These are phyloP conservation scores for Solanum chacoense DNA, from an alignment of 305 asterid species.

Conservation along the genomic window DNA sequence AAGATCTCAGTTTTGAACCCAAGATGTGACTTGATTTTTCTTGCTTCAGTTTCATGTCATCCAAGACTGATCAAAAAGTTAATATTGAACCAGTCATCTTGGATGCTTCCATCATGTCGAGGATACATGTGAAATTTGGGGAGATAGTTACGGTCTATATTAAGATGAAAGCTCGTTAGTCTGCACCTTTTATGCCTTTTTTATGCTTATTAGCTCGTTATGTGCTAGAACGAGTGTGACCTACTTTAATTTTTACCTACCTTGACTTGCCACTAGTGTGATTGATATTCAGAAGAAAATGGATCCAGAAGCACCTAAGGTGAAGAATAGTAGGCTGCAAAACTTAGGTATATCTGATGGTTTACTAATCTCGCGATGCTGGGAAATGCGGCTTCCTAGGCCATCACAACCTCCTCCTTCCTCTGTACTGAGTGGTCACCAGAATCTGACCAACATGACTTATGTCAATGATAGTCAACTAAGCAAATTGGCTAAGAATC, in stretches of 20 bases:
- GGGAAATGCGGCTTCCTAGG: background rate
- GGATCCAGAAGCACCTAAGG: background rate
- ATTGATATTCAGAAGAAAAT: background rate
- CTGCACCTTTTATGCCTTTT: background rate
- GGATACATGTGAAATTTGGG: background rate
- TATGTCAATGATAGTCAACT: background rate
- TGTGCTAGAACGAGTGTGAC: background rate
- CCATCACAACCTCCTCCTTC: background rate
- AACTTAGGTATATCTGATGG: background rate
- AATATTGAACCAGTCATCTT: background rate
- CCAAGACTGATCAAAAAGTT: background rate
- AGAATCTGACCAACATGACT: background rate
- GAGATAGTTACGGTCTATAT: background rate
- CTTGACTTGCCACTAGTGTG: background rate
- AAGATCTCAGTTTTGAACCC: background rate
- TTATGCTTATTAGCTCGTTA: background rate
- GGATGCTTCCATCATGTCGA: background rate
- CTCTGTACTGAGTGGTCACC: background rate
- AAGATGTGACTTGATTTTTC: background rate
- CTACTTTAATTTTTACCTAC: background rate
- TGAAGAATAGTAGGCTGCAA: background rate
- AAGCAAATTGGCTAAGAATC: background rate
- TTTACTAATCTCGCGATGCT: background rate
- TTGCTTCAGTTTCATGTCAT: background rate
- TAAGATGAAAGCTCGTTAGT: background rate